Evolutionary conservation across 2,329 filamentous ascomycete species (phyloP), one percentile per base, ranked within the genome.

Genomic region (Escovopsis sp.): DNA sequence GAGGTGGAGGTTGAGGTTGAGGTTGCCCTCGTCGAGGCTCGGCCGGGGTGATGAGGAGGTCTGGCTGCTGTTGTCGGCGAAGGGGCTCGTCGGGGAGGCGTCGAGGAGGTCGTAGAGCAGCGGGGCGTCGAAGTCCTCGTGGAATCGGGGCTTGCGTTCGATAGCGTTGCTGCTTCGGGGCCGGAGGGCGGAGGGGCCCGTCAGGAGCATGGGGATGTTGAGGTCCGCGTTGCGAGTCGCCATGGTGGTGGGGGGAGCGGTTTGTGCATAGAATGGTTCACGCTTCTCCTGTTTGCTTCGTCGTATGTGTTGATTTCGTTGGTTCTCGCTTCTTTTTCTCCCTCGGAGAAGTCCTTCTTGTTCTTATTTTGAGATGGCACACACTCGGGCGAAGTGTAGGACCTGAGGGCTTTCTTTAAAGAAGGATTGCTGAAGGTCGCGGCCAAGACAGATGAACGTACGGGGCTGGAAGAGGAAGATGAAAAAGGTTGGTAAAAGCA

Each of bases 91-190:
- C 23, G 42, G 43, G 1, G 51, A 52, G 31, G 49, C 46, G 35
- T 55, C 53, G 41, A 56, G 41, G 21, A 59, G 45, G 7, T 48
- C 49, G 41, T 53, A 50, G 26, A 52, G 58, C 41, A 59, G 58
- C 13, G 56, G 56, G 2, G 55, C 56, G 39, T 59, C 49, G 38
- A 59, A 58, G 36, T 59, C 53, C 41, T 59, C 56, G 39, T 39
- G 50, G 40, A 59, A 59, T 23, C 55, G 52, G 12, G 56, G 56
- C 35, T 50, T 54, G 17, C 53, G 49, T 5, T 52, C 52, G 28
- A 41, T 36, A 34, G 35, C 35, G 31, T 43, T 37, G 33, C 31
- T 39, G 18, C 32, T 16, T 31, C 38, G 32, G 39, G 14, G 31
- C 16, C 38, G 39, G 14, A 38, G 27, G 14, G 36, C 30, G 14